phyloP scores from a whole-genome alignment of 176 grass and related monocot species.

The Carex parvula region DNA sequence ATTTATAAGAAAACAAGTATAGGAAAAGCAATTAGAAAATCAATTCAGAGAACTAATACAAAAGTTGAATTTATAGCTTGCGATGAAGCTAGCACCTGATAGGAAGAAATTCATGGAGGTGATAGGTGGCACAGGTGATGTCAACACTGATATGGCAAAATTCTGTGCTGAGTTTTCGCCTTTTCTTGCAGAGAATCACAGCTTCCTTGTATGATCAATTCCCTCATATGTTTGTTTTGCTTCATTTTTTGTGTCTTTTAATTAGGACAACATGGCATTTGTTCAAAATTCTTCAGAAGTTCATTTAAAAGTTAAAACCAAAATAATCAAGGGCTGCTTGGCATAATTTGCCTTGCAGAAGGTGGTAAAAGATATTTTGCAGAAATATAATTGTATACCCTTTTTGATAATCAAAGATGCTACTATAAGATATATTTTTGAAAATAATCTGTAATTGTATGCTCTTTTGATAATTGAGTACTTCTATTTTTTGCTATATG shows the following conservation, averaged over 20 bases:
- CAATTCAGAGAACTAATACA: neutral
- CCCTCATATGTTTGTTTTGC: neutral
- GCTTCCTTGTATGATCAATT: slow-evolving; percentile 51
- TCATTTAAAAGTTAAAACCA: neutral
- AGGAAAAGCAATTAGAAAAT: neutral
- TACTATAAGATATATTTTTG: neutral
- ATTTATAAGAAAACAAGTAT: neutral
- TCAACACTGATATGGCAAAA: slow-evolving; percentile 87
- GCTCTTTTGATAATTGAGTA: neutral
- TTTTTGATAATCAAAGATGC: neutral
- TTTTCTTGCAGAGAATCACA: slow-evolving; percentile 78
- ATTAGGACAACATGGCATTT: neutral
- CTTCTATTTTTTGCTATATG: slow-evolving; percentile 9
- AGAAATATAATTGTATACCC: too few relatives aligned
- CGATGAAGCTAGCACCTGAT: slow-evolving; percentile 89
- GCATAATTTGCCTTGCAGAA: neutral
- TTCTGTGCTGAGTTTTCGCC: slow-evolving; percentile 81
- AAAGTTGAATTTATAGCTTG: slow-evolving; percentile 43
- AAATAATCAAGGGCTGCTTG: neutral
- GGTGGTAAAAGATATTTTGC: neutral
- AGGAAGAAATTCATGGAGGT: slow-evolving; percentile 98
- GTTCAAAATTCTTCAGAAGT: neutral
- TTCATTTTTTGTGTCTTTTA: neutral
- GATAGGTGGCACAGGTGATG: slow-evolving; percentile 67
- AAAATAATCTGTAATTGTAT: neutral